Evolutionary conservation across 2,329 filamentous ascomycete species (phyloP), one percentile per base, ranked within the genome.

Genomic region (Calonectria henricotiae): DNA sequence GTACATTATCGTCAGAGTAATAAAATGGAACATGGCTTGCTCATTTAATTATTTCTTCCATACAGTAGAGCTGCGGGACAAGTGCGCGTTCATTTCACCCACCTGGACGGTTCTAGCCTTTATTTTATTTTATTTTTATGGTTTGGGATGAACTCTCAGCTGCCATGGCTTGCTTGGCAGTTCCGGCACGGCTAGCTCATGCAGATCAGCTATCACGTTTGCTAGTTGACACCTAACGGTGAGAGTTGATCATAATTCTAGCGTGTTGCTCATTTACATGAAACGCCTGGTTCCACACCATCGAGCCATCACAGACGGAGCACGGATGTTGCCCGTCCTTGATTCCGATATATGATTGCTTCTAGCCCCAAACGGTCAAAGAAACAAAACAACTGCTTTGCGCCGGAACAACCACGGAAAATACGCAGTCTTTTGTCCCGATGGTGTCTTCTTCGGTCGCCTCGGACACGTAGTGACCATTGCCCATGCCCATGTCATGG

Each of bases 291-390:
- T 46, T 20, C 51, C 32, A 17, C 51, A 5, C 51, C n/a, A 23
- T 55, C 32, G 32, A 35, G 51, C n/a, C 51, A 55, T 39, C 32
- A 23, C 32, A n/a, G 51, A 23, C 32, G 32, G 32, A 23, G 32
- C 51, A 37, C 51, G 32, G 51, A 55, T 17, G 35, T 23, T 8
- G 11, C 9, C 35, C n/a, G 32, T 37, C 12, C 20, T 30, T 30
- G 9, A 27, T 13, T 9, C 39, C 39, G 39, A 43, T 23, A 11
- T 44, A 23, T 37, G 55, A 39, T 58, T n/a, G 20, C 25, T 43
- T 55, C 51, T 55, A 55, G 8, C 55, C 37, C 5, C 55, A 60
- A 44, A 3, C 1, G 12, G 27, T n/a, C 44, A 61, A 44, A 61
- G 37, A 12, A 30, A 61, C 7, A 44, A 13, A 8, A 61, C 30